Evolutionary conservation across 2,329 filamentous ascomycete species (phyloP), one percentile per base, ranked within the genome.

Genomic region (Apiospora koreana): DNA sequence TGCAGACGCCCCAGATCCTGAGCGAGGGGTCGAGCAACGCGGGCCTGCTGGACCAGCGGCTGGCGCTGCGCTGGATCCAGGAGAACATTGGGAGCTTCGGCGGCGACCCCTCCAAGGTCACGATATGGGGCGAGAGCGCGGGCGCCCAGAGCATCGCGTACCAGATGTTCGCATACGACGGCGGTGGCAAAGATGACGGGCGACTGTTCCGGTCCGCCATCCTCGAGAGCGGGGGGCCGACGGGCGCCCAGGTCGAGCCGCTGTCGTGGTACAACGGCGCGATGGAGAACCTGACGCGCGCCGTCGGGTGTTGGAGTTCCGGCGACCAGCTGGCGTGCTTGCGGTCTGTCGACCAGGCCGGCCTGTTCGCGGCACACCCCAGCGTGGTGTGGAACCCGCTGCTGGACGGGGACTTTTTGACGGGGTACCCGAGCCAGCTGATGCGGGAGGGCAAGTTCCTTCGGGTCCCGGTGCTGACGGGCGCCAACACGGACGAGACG

Each of bases 131-230:
- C 0, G 83, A 87, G 73, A 86, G 83, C 0, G 87, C 88, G 0
- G 87, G 88, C 25, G 67, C 67, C 28, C 54, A 62, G 38, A 69
- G 67, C 67, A 45, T 69, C 50, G 43, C 54, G 31, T 65, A 69
- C 67, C 67, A 69, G 65, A 80, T 84, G 28, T 82, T 87, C 42
- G 86, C 87, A 10, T 88, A 89, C 72, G 85, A 84, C 45, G 88
- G 88, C 0, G 81, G 86, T 41, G 83, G n/a, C n/a, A n/a, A n/a
- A n/a, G n/a, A 90, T 68, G 87, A 90, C 69, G 79, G 81, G 0
- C n/a, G n/a, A n/a, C 79, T 91, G 0, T 91, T 89, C 74, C 83
- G 83, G 4, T 85, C 79, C 9, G 88, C 84, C 2, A 89, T 88
- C 62, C 79, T 86, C 68, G 83, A 90, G 68, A 88, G 85, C 16